Base-by-base conservation (phyloP, 2,329 filamentous ascomycete species). In the Polytolypa hystricis region DNA sequence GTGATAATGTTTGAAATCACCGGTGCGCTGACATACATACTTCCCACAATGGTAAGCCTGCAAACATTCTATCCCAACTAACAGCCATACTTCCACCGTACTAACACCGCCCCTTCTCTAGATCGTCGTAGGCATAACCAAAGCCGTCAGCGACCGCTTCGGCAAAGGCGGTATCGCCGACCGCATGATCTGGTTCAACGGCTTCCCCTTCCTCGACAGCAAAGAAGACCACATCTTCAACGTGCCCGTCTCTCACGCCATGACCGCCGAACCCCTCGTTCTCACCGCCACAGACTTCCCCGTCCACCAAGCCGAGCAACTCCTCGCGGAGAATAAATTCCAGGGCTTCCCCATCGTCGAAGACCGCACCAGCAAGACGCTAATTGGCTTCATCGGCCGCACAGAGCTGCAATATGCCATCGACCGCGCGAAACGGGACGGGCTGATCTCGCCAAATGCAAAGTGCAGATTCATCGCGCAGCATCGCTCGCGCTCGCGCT, bases 1-100 rank as follows among this genome's bases (percentile, higher is more conserved):
- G 91, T 98, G 52, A 98, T 98, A 59, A 96, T 98, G 91, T 96
- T 96, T 53, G 91, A 98, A 61, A 72, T 98, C 33, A 98, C 91
- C 0, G 91, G 91, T n/a, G 91, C 91, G 5, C 66, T 96, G 42
- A 94, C 87, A 2, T 98, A 98, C 54, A 96, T 98, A 46, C 66
- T 98, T 18, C 91, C 91, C 0, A 96, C 89, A 10, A 98, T 98
- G 91, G 69, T 72, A 53, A 43, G 65, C 50, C 9, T 21, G 2
- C 17, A 14, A 25, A 5, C 21, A 12, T 25, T 34, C 1, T 8
- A 11, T 17, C 9, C 17, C 14, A 6, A 15, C 11, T 39, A 29
- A 27, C 2, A 12, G 12, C 32, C 12, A 23, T 5, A 19, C 3
- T 33, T 15, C 33, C 40, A 37, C 32, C 18, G 23, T 5, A 26